These are phyloP conservation scores for Eimeria sp. DNA, from an alignment of 169 alveolate genomes.

Conservation along the genomic window DNA sequence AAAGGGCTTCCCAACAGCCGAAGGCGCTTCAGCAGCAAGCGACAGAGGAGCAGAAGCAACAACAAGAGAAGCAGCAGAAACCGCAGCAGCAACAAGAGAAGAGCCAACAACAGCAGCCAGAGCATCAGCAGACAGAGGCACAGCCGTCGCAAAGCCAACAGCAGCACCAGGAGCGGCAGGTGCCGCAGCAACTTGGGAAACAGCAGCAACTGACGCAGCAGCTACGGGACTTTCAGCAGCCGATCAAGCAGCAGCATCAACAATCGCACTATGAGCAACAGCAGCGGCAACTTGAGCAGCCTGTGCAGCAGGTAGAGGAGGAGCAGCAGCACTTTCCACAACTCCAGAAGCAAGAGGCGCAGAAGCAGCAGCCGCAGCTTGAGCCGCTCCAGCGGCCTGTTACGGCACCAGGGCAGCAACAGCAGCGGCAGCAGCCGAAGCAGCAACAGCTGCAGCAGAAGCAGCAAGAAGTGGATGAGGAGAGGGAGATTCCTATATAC, in stretches of 20 bases:
- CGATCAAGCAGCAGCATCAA: background rate
- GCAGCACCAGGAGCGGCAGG: background rate
- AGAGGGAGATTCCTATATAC: background rate
- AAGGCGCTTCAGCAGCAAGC: background rate
- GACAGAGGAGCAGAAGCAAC: background rate
- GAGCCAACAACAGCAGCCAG: background rate
- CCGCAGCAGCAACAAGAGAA: background rate
- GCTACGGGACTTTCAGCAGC: background rate
- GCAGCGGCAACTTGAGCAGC: background rate
- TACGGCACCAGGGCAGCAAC: too few relatives aligned
- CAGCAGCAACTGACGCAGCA: slow-evolving; percentile 9
- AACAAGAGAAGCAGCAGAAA: background rate
- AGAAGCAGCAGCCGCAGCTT: too few relatives aligned
- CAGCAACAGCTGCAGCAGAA: background rate
- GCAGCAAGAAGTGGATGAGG: background rate
- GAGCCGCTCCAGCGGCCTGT: too few relatives aligned
- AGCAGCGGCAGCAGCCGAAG: background rate
- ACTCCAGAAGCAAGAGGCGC: too few relatives aligned
- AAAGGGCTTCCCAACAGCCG: background rate
- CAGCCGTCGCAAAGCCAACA: background rate
- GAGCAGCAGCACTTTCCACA: background rate
- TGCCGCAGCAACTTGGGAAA: background rate
- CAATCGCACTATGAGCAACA: background rate
- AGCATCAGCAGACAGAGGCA: background rate
- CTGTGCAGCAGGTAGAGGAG: background rate